Conservation (phyloP, 129 eudicot genomes). For the Cynara cardunculus region DNA sequence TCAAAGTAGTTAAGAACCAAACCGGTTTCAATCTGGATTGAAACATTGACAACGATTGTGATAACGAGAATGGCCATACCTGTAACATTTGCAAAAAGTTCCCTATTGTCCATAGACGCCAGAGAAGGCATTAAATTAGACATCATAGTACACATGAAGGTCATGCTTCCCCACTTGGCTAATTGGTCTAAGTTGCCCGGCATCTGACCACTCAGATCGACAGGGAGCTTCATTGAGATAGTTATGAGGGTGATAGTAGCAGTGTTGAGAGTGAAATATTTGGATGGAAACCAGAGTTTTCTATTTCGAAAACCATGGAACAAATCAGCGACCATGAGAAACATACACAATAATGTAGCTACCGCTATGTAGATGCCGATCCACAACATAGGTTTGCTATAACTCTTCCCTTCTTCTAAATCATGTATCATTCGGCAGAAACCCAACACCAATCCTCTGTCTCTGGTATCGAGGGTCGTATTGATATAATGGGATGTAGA, state of each 20-base stretch:
- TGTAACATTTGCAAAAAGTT: constrained; percentile 21
- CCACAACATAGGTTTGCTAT: constrained; percentile 19
- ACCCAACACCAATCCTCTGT: background rate
- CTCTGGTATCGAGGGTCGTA: background rate
- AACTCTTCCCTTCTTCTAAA: background rate
- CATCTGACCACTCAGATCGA: constrained; percentile 23
- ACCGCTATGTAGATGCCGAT: constrained; percentile 25
- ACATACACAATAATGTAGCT: constrained; percentile 18
- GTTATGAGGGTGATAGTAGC: constrained; percentile 21
- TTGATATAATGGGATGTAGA: too few relatives aligned
- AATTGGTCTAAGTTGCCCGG: background rate
- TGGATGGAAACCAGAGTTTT: constrained; percentile 25
- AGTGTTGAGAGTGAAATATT: constrained; percentile 25
- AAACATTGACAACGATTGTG: constrained; percentile 25
- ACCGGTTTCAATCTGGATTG: constrained; percentile 22
- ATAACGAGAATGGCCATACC: constrained; percentile 41
- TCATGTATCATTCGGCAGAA: background rate
- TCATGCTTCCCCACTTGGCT: background rate
- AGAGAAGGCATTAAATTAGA: constrained; percentile 26
- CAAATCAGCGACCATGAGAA: constrained; percentile 19
- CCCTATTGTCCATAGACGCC: constrained; percentile 31
- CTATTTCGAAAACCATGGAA: constrained; percentile 4
- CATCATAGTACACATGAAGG: constrained; percentile 8
- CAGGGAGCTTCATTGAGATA: constrained; percentile 20
- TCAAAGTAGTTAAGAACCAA: background rate